These are phyloP conservation scores for Toxicodendron radicans DNA, from an alignment of 345 rosid species.

Conservation along the genomic window DNA sequence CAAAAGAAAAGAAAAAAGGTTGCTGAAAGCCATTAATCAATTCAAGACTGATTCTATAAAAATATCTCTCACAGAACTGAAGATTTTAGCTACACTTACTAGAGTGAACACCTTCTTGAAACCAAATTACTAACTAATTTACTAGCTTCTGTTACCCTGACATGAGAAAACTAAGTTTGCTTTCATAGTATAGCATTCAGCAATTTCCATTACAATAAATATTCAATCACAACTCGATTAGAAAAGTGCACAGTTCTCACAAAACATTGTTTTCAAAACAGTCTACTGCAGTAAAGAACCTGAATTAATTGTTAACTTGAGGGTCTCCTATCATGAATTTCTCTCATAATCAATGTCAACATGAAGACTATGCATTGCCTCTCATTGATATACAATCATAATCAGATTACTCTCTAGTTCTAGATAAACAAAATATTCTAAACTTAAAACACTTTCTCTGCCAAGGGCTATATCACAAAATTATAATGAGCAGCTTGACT, in stretches of 20 bases:
- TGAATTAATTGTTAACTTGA: neutral
- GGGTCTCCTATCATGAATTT: neutral
- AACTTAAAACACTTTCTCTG: too few relatives aligned
- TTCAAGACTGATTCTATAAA: neutral
- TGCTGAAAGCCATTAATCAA: conserved; percentile 1
- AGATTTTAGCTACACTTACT: neutral
- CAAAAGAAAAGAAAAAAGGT: neutral
- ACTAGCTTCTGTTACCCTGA: neutral
- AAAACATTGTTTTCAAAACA: neutral
- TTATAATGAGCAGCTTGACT: too few relatives aligned
- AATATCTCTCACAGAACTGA: neutral
- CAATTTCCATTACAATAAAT: neutral
- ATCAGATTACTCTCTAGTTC: neutral
- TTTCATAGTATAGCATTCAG: neutral
- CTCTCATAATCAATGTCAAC: neutral
- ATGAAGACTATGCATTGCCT: neutral
- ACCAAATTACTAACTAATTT: neutral
- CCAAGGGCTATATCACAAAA: too few relatives aligned
- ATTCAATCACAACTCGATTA: neutral
- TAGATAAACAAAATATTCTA: neutral
- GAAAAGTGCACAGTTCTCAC: neutral
- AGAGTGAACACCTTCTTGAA: neutral
- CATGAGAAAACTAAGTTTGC: neutral
- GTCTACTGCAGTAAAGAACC: neutral
- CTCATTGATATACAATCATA: neutral